Conservation (phyloP, 2,329 filamentous ascomycete species). For the Fusarium sp. region DNA sequence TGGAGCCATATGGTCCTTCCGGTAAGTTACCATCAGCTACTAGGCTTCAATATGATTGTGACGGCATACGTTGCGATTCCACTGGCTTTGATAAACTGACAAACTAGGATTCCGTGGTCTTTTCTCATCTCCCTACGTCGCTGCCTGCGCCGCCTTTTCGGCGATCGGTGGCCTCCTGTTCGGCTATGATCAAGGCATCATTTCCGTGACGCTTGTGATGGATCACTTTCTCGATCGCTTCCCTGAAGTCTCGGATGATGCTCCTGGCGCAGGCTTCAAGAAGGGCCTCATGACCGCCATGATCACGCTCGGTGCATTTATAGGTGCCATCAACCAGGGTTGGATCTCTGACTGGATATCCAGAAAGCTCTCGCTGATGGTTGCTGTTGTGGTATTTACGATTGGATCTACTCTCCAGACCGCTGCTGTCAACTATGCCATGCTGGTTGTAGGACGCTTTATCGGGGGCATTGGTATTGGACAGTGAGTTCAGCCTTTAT, state of each 20-base stretch:
- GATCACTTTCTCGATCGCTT: slow-evolving; percentile 47
- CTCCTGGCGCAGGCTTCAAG: slow-evolving; percentile 50
- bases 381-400: slow-evolving; percentile 48
- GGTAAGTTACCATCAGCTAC: background rate
- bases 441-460: slow-evolving; percentile 54
- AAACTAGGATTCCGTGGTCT: slow-evolving; percentile 45
- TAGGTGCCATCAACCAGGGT: slow-evolving; percentile 56
- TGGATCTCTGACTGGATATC: slow-evolving; percentile 48
- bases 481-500: background rate
- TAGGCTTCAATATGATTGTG: too few species aligned
- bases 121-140: slow-evolving; percentile 45
- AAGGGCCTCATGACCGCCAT: slow-evolving; percentile 59
- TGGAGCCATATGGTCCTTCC: slow-evolving; percentile 11
- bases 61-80: too few species aligned
- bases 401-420: slow-evolving; percentile 57
- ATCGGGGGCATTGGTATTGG: slow-evolving; percentile 56
- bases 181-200: slow-evolving; percentile 52
- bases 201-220: slow-evolving; percentile 51
- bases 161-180: slow-evolving; percentile 54
- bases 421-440: slow-evolving; percentile 50
- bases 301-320: slow-evolving; percentile 57
- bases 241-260: slow-evolving; percentile 44
- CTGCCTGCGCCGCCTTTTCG: slow-evolving; percentile 46
- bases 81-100: background rate
- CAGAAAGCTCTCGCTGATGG: slow-evolving; percentile 46